Conservation (phyloP, 768 basidiomycete genomes). For the Boletus insuetus region DNA sequence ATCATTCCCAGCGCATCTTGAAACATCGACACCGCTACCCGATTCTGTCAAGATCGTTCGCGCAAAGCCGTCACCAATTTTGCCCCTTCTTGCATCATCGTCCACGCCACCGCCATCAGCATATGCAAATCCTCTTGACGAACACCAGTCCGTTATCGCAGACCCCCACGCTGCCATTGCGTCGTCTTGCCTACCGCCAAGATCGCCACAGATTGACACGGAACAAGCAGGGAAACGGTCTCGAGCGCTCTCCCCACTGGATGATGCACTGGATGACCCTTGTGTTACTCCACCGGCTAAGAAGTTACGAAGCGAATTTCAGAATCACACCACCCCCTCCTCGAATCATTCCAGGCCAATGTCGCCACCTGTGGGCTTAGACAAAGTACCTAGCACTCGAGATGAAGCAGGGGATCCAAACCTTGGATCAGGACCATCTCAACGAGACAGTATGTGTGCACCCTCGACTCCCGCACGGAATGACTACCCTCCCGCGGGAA, state of each 20-base stretch:
- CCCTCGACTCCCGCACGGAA: slow-evolving; percentile 4
- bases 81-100: slow-evolving; percentile 22
- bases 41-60: slow-evolving; percentile 22
- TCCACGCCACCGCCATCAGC: slow-evolving; percentile 27
- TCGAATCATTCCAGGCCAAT: background rate
- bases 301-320: slow-evolving; percentile 16
- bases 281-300: slow-evolving; percentile 24
- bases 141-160: slow-evolving; percentile 7
- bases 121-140: slow-evolving; percentile 17
- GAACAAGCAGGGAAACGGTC: slow-evolving; percentile 29
- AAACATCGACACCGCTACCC: slow-evolving; percentile 52
- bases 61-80: slow-evolving; percentile 45
- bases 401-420: slow-evolving; percentile 1
- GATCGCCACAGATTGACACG: slow-evolving; percentile 12
- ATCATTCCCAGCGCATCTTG: slow-evolving; percentile 51
- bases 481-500: background rate
- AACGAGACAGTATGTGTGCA: background rate
- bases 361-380: slow-evolving; percentile 10
- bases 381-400: background rate
- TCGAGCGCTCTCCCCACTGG: slow-evolving; percentile 25
- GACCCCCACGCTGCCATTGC: slow-evolving; percentile 9
- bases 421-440: background rate
- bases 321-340: background rate
- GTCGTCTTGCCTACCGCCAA: slow-evolving; percentile 15
- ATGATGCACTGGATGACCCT: slow-evolving; percentile 15